Evolutionary conservation across 2,329 filamentous ascomycete species (phyloP), one percentile per base, ranked within the genome.

Genomic region (Penicillium sp.): DNA sequence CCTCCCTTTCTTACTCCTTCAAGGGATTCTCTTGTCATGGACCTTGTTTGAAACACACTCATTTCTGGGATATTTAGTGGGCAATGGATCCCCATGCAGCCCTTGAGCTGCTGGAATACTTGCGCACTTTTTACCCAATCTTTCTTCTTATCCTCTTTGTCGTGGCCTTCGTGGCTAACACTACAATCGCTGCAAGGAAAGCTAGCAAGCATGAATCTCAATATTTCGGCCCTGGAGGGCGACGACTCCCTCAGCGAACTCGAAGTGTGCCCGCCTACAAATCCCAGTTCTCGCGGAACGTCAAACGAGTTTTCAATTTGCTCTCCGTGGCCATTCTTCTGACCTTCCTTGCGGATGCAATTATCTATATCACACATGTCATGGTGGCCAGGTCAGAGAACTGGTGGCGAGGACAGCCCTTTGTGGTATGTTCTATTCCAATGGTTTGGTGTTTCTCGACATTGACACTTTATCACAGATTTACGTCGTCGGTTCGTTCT

Each of bases 351-450:
- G 89, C 81, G 61, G 92, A 91, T 76, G 87, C 88, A 50, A 81
- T 82, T 51, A 84, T 89, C 66, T 86, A 92, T 71, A 85, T 94
- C 47, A 72, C 85, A 46, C 92, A 94, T 76, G 87, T 90, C 60
- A 81, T 96, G 57, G 78, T 83, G 50, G 78, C 84, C 59, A 81
- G 86, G 61, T 79, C 86, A 43, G 80, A 87, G 60, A 79, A 83
- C 57, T 92, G 89, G 88, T 96, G 91, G 91, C 91, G 90, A 70
- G 90, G 90, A 55, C 85, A 94, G 77, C 82, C 85, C 65, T 83
- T 84, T 55, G 87, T 89, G 77, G 90, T 92, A 85, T 72, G 88
- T 73, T 51, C 19, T 52, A 40, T 29, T 34, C 29, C 36, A 33
- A 19, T 25, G 25, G 27, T 25, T 34, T 38, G 36, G 21, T 38